Percentiles rank a stretch among this genome's conserved stretches.
Evolutionary conservation across 768 basidiomycete species (phyloP).

Genomic region (Amanita thiersii): DNA sequence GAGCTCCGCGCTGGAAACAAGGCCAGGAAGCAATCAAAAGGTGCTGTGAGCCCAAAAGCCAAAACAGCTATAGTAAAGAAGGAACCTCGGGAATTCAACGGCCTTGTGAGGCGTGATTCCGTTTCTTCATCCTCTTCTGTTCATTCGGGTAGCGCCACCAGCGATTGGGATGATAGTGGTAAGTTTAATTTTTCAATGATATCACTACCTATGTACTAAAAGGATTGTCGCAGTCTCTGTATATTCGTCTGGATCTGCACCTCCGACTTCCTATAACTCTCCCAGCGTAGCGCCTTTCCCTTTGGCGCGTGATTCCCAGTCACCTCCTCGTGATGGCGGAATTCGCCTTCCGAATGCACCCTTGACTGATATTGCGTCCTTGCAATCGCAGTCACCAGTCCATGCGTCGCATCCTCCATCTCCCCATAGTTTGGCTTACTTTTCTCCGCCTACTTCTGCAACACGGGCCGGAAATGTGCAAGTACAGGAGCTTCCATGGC

Average conservation of each 20-base stretch:
- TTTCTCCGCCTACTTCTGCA: slow-evolving; percentile 2
- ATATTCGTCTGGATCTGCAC: slow-evolving; percentile 53
- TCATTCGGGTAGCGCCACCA: slow-evolving; percentile 48
- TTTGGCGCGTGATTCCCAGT: slow-evolving; percentile 48
- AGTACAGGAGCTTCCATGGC: slow-evolving; percentile 5
- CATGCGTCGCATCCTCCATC: slow-evolving; percentile 13
- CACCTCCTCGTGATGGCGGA: slow-evolving; percentile 43
- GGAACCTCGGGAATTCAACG: slow-evolving; percentile 44
- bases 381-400: slow-evolving; percentile 15
- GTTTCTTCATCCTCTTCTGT: slow-evolving; percentile 54
- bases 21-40: slow-evolving; percentile 51
- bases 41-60: slow-evolving; percentile 28
- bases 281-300: slow-evolving; percentile 53
- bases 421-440: slow-evolving; percentile 3
- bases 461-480: background rate
- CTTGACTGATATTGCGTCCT: slow-evolving; percentile 58
- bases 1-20: slow-evolving; percentile 85
- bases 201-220: background rate
- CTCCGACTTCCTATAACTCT: slow-evolving; percentile 61
- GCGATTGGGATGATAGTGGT: slow-evolving; percentile 83
- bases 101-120: slow-evolving; percentile 49
- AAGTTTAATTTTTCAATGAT: slow-evolving; percentile 19
- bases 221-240: slow-evolving; percentile 29
- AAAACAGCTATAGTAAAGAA: slow-evolving; percentile 46
- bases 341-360: slow-evolving; percentile 73